Conservation (phyloP, 202 grass and related monocot species). For the Panicum hallii region DNA sequence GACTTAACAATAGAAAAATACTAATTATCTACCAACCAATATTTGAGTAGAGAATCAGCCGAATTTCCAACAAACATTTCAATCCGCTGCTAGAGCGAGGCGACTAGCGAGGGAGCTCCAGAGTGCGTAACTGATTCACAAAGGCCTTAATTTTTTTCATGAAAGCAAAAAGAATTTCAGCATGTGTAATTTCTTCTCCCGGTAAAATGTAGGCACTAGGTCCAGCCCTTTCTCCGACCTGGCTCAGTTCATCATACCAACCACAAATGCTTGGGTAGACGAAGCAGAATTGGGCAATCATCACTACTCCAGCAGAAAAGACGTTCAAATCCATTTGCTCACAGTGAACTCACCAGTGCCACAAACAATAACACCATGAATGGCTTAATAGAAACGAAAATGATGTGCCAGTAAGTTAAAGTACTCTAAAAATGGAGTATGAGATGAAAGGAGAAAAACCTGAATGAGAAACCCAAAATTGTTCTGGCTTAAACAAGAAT, state of each 20-base stretch:
- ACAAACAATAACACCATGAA: not conserved
- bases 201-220: no score
- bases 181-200: no score
- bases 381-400: not conserved
- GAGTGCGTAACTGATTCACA: not conserved
- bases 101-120: no score
- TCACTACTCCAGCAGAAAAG: not conserved
- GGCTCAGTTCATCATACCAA: no score
- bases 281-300: not conserved
- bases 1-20: no score
- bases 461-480: not conserved
- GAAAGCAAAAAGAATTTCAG: no score
- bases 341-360: constrained; percentile 1
- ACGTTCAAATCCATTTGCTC: not conserved
- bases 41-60: no score
- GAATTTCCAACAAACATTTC: no score
- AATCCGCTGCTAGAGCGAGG: no score
- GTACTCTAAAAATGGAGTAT: not conserved
- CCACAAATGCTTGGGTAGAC: not conserved
- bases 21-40: no score
- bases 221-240: no score
- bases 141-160: not conserved
- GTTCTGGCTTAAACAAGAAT: constrained; percentile 13
- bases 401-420: not conserved
- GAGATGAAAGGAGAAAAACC: constrained; percentile 10